phyloP scores from a whole-genome alignment of 179 eudicot species.

The Spergularia azorica region DNA sequence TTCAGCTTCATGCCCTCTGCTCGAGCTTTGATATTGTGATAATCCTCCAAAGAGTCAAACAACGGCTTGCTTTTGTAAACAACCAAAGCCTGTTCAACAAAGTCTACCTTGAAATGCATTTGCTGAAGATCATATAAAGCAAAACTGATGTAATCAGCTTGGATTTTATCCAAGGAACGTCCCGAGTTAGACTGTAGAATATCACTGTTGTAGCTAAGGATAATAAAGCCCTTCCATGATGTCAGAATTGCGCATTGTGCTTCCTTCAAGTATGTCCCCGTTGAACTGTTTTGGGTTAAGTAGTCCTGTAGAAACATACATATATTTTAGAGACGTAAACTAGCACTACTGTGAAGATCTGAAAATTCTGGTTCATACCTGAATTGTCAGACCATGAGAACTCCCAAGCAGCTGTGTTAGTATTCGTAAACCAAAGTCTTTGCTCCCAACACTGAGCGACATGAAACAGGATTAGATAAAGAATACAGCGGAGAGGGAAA shows the following conservation, averaged over 20 bases:
- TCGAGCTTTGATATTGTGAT: not conserved
- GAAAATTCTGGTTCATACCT: slow-evolving; percentile 4
- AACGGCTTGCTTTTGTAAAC: slow-evolving; percentile 17
- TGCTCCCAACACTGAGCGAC: not conserved
- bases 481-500: too few species aligned
- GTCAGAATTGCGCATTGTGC: slow-evolving; percentile 12
- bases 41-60: slow-evolving; percentile 16
- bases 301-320: slow-evolving; percentile 1
- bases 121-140: slow-evolving; percentile 14
- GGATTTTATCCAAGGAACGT: not conserved
- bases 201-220: slow-evolving; percentile 13
- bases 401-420: not conserved
- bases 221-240: slow-evolving; percentile 12
- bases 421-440: not conserved
- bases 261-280: not conserved
- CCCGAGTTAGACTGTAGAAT: slow-evolving; percentile 15
- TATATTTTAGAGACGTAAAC: too few species aligned
- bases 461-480: not conserved
- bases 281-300: not conserved
- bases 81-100: slow-evolving; percentile 20
- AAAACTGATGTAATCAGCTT: slow-evolving; percentile 16
- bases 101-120: slow-evolving; percentile 18
- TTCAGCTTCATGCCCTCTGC: slow-evolving; percentile 13
- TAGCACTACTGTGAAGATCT: not conserved
- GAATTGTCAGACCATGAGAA: slow-evolving; percentile 2